Evolutionary conservation across 441 rosid species (phyloP), one percentile per base, ranked within the genome.

Genomic region (Arabidopsis hybrid): DNA sequence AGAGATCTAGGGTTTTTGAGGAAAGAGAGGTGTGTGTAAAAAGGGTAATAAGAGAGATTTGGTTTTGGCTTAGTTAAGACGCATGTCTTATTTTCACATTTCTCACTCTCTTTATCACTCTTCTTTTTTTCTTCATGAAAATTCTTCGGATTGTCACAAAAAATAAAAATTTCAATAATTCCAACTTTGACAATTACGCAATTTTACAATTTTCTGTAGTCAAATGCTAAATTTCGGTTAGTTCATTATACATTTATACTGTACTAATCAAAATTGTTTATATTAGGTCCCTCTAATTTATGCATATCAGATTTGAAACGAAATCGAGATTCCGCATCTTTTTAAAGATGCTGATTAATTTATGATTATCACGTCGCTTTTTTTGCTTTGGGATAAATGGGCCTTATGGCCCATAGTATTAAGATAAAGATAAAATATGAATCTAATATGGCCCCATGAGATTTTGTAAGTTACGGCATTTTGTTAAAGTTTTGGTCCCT

Each of bases 1-100:
- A 77, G 73, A 61, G 78, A 78, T 68, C 78, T 78, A 78, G 75
- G 78, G 81, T 73, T 73, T 78, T 66, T 60, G 63, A 60, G 53
- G 53, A 11, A 40, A 65, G 61, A 77, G 60, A 62, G 59, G 67
- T 77, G 5, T 29, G 32, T 31, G 32, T 31, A 31, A 31, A 17
- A 77, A 45, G 38, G 26, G 50, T 43, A 51, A 59, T 43, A 51
- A 59, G 63, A 65, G 52, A 8, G 14, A 31, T 9, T 51, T 31
- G 32, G 26, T 52, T 14, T 49, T 43, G 51, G 73, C 63, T 72
- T 77, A 60, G 34, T 66, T 60, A 66, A 53, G 72, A 77, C 73
- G 81, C 77, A 51, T 77, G 80, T 63, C 62, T 50, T 65, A 21
- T 21, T 64, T 55, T 62, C 57, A 31, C 32, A 31, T 31, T 31